Conservation (phyloP, 768 basidiomycete genomes). For the Daedaleopsis nitida region DNA sequence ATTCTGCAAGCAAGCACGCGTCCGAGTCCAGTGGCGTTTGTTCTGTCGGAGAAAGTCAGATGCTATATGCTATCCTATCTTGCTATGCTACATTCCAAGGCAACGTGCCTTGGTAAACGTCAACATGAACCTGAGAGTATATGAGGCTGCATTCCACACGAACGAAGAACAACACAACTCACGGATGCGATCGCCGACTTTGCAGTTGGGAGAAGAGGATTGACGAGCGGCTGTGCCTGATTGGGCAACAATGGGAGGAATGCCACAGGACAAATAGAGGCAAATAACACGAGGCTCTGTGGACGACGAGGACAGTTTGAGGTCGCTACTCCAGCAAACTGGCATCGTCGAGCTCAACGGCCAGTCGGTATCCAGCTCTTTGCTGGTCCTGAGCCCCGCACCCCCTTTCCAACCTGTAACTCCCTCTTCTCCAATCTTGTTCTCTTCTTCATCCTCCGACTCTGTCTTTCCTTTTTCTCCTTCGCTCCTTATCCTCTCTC, state of each 20-base stretch:
- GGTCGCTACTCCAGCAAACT: conserved; percentile 21
- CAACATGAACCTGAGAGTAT: no score
- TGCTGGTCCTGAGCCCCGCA: conserved; percentile 13
- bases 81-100: no score
- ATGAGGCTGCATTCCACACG: no score
- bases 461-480: conserved; percentile 40
- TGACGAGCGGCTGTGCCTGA: not conserved
- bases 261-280: conserved; percentile 20
- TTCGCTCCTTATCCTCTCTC: conserved; percentile 35
- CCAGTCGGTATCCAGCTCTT: conserved; percentile 24
- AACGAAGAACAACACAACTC: no score
- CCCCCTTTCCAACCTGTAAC: conserved; percentile 1
- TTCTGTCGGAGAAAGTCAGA: no score
- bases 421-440: conserved; percentile 11
- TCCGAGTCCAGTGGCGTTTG: no score
- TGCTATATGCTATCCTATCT: no score
- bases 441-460: conserved; percentile 20
- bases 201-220: not conserved
- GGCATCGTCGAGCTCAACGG: conserved; percentile 29
- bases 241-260: not conserved
- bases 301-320: conserved; percentile 14
- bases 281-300: conserved; percentile 27
- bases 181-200: not conserved
- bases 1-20: no score
- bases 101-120: no score